Evolutionary conservation across 1,284 basidiomycete genomes (phyloP).

Genomic region (Chiua sp.): DNA sequence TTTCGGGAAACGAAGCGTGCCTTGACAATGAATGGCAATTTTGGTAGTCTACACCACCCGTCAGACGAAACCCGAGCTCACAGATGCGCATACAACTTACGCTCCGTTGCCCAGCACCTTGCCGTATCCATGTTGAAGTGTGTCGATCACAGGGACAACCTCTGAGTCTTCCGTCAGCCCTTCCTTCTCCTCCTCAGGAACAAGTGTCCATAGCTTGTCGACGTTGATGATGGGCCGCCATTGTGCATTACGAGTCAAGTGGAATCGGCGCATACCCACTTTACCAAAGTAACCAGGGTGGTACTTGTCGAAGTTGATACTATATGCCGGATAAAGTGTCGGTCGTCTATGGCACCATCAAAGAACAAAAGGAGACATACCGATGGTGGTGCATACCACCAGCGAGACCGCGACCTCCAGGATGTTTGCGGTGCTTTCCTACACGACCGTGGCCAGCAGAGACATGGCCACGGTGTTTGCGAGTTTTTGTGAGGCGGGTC

Average conservation of each 20-base stretch:
- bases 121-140: constrained; percentile 83
- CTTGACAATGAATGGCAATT: constrained; percentile 94
- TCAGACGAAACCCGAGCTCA: constrained; percentile 1
- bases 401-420: constrained; percentile 99
- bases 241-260: constrained; percentile 89
- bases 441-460: constrained; percentile 99
- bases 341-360: neutral
- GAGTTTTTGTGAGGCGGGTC: constrained; percentile 93
- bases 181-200: constrained; percentile 80
- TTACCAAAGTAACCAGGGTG: constrained; percentile 99
- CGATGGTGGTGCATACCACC: constrained; percentile 99
- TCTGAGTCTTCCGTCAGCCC: constrained; percentile 70
- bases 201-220: constrained; percentile 89
- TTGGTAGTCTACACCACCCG: constrained; percentile 61
- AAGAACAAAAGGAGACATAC: constrained; percentile 49
- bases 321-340: constrained; percentile 31
- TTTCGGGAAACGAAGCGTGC: constrained; percentile 90
- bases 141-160: constrained; percentile 93
- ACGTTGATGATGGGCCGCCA: constrained; percentile 98
- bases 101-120: constrained; percentile 92
- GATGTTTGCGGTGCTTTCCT: constrained; percentile 99
- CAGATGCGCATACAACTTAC: constrained; percentile 49
- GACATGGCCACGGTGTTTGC: constrained; percentile 99
- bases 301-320: constrained; percentile 93
- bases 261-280: constrained; percentile 99